Conservation (phyloP, 208 protist genomes). For the Chromosphaera perkinsii region DNA sequence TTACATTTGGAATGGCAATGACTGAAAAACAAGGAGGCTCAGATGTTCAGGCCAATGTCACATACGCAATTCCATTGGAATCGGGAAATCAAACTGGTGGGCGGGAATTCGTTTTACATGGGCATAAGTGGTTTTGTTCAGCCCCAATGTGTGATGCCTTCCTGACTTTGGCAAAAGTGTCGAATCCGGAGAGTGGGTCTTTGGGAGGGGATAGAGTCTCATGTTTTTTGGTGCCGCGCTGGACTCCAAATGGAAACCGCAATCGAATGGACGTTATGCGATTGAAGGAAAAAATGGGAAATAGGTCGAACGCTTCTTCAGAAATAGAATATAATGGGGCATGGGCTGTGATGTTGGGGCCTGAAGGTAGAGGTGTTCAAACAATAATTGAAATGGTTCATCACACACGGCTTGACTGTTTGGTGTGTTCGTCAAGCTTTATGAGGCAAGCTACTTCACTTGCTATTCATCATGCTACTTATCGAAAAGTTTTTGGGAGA, state of each 20-base stretch:
- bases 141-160: constrained; percentile 55
- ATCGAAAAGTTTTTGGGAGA: constrained; percentile 36
- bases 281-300: constrained; percentile 45
- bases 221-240: constrained; percentile 54
- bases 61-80: constrained; percentile 27
- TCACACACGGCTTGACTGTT: constrained; percentile 47
- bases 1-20: constrained; percentile 52
- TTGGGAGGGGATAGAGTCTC: constrained; percentile 1
- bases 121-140: constrained; percentile 57
- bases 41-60: constrained; percentile 52
- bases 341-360: constrained; percentile 35
- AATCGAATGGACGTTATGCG: constrained; percentile 33
- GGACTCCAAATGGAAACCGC: constrained; percentile 21
- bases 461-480: constrained; percentile 20
- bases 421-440: constrained; percentile 28
- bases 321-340: constrained; percentile 51
- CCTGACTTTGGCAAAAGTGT: constrained; percentile 47
- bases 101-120: constrained; percentile 21
- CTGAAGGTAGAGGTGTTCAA: constrained; percentile 33
- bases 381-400: constrained; percentile 57
- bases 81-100: background rate
- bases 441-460: constrained; percentile 16
- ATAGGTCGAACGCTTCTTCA: constrained; percentile 44
- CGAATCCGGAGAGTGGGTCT: background rate
- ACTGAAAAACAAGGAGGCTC: constrained; percentile 54